A percentile compares a stretch with the other conserved stretches of the same genome.
Conservation (phyloP, 208 protist species). For the Leishmania turanica region DNA sequence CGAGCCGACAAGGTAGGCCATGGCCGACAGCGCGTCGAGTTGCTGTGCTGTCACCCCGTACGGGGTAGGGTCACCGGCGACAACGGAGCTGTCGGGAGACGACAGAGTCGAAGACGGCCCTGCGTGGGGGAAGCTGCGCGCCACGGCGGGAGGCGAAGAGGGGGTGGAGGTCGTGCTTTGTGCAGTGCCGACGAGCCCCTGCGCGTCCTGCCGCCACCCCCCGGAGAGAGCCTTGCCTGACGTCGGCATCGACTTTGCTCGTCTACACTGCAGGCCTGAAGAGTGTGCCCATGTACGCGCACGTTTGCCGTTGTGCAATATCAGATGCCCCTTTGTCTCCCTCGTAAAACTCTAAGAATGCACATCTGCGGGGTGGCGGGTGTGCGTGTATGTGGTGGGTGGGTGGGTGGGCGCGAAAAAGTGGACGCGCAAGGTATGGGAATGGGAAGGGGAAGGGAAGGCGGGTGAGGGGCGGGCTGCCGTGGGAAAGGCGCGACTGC, state of each 20-base stretch:
- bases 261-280: not conserved
- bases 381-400: not conserved
- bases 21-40: constrained; percentile 60
- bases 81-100: not conserved
- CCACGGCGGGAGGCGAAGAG: not conserved
- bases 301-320: not conserved
- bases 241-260: not conserved
- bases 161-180: not conserved
- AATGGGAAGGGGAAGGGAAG: not conserved
- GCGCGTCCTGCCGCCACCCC: constrained; percentile 8
- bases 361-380: not conserved
- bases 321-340: not conserved
- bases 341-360: not conserved
- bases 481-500: not conserved
- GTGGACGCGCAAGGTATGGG: not conserved
- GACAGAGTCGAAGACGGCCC: not conserved
- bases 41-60: constrained; percentile 27
- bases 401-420: not conserved
- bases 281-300: not conserved
- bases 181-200: constrained; percentile 5
- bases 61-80: not conserved
- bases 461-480: not conserved
- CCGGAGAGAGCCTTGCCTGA: not conserved
- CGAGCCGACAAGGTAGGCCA: constrained; percentile 67
- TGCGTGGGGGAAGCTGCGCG: not conserved